Conservation (phyloP, 2,329 filamentous ascomycete genomes). For the Alternaria burnsii region DNA sequence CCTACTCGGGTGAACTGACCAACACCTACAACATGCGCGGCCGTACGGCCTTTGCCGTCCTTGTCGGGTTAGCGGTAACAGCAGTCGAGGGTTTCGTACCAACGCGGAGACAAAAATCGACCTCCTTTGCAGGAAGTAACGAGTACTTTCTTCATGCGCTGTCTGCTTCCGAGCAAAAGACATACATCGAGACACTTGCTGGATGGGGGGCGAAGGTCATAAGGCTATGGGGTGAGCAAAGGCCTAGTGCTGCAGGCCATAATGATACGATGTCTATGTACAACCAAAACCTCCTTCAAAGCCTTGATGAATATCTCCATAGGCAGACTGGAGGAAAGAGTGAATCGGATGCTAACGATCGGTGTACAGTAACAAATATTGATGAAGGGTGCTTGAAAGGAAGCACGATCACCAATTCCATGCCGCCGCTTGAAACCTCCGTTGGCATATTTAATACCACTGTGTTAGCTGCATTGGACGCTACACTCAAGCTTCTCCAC, state of each 20-base stretch:
- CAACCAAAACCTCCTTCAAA: not conserved
- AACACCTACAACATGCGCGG: not conserved
- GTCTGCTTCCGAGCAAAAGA: not conserved
- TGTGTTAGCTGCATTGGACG: not conserved
- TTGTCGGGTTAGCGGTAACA: not conserved
- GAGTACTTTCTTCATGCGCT: not conserved
- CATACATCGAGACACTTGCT: not conserved
- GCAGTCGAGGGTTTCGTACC: not conserved
- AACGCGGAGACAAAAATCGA: not conserved
- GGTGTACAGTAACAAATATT: not conserved
- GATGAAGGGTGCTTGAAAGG: not conserved
- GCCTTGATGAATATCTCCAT: not conserved
- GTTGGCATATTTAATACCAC: not conserved
- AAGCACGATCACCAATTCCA: not conserved
- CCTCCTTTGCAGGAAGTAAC: not conserved
- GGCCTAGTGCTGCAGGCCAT: not conserved
- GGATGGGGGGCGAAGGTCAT: slow-evolving; percentile 1
- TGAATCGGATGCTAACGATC: not conserved
- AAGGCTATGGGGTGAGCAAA: not conserved
- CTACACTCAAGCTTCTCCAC: not conserved
- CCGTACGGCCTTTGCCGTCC: not conserved
- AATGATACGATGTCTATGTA: not conserved
- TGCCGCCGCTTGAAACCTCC: not conserved
- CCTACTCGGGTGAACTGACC: not conserved
- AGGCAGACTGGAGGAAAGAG: not conserved